These are phyloP conservation scores for Lithospermum erythrorhizon DNA, from an alignment of 257 asterid genomes.

Conservation along the genomic window DNA sequence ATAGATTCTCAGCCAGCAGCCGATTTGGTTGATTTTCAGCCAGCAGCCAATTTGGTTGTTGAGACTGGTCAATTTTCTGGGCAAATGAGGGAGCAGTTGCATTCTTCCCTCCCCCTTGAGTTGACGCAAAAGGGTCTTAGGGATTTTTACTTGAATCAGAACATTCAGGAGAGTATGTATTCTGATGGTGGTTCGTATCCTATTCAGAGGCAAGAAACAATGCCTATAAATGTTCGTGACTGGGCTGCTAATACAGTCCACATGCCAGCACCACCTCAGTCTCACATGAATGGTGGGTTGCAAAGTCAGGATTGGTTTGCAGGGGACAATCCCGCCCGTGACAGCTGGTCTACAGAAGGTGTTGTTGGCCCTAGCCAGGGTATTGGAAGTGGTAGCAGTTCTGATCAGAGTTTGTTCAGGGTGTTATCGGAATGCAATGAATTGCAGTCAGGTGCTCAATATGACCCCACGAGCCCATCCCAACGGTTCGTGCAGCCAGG, in stretches of 20 bases:
- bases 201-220: constrained; percentile 35
- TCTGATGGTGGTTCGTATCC: constrained; percentile 40
- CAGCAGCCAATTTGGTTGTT: constrained; percentile 32
- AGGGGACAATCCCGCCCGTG: constrained; percentile 36
- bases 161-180: constrained; percentile 34
- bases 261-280: constrained; percentile 34
- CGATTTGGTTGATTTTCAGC: constrained; percentile 36
- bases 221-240: constrained; percentile 33
- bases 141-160: constrained; percentile 44
- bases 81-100: constrained; percentile 43
- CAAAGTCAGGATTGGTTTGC: constrained; percentile 46
- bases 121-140: constrained; percentile 50
- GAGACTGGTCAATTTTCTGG: constrained; percentile 47
- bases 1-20: constrained; percentile 41
- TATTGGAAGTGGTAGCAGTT: constrained; percentile 31
- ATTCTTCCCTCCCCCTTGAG: constrained; percentile 39
- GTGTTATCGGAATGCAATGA: constrained; percentile 67
- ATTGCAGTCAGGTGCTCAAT: constrained; percentile 31
- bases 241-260: constrained; percentile 46
- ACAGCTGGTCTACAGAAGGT: constrained; percentile 52
- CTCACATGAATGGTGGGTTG: constrained; percentile 39
- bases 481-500: constrained; percentile 41
- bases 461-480: constrained; percentile 29
- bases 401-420: constrained; percentile 67
- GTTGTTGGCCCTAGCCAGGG: constrained; percentile 28